Evolutionary conservation across 2,329 filamentous ascomycete genomes (phyloP).

Genomic region (Verticillium klebahnii): DNA sequence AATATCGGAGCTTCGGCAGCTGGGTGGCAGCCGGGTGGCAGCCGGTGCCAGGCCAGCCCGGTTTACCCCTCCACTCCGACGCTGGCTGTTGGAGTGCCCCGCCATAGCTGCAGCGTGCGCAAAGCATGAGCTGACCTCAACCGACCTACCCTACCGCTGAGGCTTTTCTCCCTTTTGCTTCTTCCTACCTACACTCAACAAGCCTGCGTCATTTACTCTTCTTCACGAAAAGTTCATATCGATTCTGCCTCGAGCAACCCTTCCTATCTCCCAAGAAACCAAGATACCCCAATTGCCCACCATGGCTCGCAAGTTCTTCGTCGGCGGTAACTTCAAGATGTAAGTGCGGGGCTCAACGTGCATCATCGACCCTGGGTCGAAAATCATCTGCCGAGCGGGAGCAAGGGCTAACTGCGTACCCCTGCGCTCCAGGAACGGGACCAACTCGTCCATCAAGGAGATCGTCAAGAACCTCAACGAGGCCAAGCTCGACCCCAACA

Average conservation of each 20-base stretch:
- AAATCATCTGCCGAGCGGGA: neutral
- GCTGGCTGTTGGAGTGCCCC: neutral
- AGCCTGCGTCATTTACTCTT: slow-evolving; percentile 13
- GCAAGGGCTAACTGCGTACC: neutral
- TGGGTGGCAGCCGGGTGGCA: neutral
- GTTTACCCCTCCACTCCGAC: neutral
- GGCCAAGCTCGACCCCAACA: slow-evolving; percentile 71
- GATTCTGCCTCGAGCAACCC: slow-evolving; percentile 2
- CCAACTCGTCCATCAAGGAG: slow-evolving; percentile 79
- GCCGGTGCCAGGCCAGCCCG: neutral
- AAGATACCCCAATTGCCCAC: slow-evolving; percentile 38
- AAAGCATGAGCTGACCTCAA: slow-evolving; percentile 1
- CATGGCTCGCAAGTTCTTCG: slow-evolving; percentile 95
- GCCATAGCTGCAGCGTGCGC: slow-evolving; percentile 3
- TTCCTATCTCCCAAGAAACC: neutral
- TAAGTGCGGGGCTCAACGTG: slow-evolving; percentile 37
- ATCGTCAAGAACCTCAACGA: slow-evolving; percentile 89
- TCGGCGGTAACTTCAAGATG: slow-evolving; percentile 99
- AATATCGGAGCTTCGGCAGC: neutral
- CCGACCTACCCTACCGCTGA: slow-evolving; percentile 7
- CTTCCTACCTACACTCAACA: slow-evolving; percentile 1
- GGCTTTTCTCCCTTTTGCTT: slow-evolving; percentile 9
- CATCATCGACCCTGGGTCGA: neutral
- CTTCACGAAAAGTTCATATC: neutral
- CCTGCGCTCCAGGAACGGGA: slow-evolving; percentile 72